Percentiles rank a stretch among this genome's conserved stretches.
phyloP scores from a whole-genome alignment of 805 yeast genomes.

The Wickerhamomyces rabaulensis region DNA sequence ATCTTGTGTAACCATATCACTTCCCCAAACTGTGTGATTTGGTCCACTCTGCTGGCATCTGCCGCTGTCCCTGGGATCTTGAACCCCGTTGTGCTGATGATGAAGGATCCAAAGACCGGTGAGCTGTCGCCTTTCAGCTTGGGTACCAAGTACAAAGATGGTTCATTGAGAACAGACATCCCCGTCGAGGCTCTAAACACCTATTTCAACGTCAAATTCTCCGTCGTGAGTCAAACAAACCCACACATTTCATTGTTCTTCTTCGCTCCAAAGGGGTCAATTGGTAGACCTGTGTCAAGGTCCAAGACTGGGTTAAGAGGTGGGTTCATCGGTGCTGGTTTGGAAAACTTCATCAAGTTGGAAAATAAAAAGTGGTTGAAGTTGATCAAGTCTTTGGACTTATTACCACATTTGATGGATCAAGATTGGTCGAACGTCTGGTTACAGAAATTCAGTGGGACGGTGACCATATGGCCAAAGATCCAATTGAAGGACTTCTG shows the following conservation, averaged over 20 bases:
- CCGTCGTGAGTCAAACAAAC: constrained; percentile 76
- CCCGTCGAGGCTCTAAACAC: constrained; percentile 71
- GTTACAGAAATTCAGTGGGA: constrained; percentile 69
- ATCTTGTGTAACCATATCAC: constrained; percentile 73
- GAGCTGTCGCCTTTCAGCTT: constrained; percentile 60
- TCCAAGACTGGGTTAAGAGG: constrained; percentile 62
- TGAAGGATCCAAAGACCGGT: constrained; percentile 38
- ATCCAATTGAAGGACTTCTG: constrained; percentile 52
- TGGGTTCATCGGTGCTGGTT: constrained; percentile 68
- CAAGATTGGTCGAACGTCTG: constrained; percentile 81
- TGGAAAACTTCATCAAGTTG: constrained; percentile 63
- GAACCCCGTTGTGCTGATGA: constrained; percentile 76
- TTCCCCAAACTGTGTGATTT: constrained; percentile 75
- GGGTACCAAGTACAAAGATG: constrained; percentile 73
- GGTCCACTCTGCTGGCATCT: constrained; percentile 73
- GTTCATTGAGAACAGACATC: constrained; percentile 72
- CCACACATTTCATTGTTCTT: constrained; percentile 76
- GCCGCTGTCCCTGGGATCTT: constrained; percentile 81
- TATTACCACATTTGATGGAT: constrained; percentile 62
- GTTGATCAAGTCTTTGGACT: constrained; percentile 56
- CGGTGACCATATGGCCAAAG: constrained; percentile 74
- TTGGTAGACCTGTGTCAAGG: constrained; percentile 71
- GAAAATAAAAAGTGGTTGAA: constrained; percentile 77
- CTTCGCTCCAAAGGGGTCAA: constrained; percentile 74
- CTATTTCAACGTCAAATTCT: constrained; percentile 69